Evolutionary conservation across 106 monocot species (phyloP).

Genomic region (Dactylorhiza incarnata): DNA sequence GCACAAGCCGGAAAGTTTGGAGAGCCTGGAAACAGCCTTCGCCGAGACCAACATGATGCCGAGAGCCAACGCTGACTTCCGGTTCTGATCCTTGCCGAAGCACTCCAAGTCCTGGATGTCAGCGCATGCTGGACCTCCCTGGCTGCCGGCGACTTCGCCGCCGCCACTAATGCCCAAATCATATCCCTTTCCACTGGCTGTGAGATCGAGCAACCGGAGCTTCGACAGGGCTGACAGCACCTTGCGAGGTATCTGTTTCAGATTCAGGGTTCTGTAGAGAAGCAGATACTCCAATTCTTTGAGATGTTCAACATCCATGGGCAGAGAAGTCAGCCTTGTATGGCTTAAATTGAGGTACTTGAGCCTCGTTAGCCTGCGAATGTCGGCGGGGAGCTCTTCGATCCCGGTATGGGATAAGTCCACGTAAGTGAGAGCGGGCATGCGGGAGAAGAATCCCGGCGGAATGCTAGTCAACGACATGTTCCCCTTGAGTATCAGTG

Average conservation of each 20-base stretch:
- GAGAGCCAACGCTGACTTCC: neutral
- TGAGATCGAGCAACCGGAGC: neutral
- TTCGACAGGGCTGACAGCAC: neutral
- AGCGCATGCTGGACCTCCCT: neutral
- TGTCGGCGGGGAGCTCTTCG: constrained; percentile 1
- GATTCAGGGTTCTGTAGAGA: neutral
- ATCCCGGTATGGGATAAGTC: constrained; percentile 14
- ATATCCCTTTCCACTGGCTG: neutral
- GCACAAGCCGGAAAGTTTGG: neutral
- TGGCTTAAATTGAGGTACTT: constrained; percentile 16
- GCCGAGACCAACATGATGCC: neutral
- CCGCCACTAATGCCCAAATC: neutral
- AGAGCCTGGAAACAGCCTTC: neutral
- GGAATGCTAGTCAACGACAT: neutral
- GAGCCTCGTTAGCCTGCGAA: constrained; percentile 6
- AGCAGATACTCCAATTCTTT: constrained; percentile 1
- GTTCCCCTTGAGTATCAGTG: constrained; percentile 8
- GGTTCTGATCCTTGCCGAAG: neutral
- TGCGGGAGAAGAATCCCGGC: neutral
- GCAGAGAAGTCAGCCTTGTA: constrained; percentile 11
- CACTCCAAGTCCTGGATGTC: neutral
- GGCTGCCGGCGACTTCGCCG: neutral
- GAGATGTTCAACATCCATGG: neutral
- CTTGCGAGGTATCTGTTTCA: neutral
- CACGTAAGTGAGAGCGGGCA: constrained; percentile 10